These are phyloP conservation scores for Eutrema salsugineum DNA, from an alignment of 441 rosid genomes.

Conservation along the genomic window DNA sequence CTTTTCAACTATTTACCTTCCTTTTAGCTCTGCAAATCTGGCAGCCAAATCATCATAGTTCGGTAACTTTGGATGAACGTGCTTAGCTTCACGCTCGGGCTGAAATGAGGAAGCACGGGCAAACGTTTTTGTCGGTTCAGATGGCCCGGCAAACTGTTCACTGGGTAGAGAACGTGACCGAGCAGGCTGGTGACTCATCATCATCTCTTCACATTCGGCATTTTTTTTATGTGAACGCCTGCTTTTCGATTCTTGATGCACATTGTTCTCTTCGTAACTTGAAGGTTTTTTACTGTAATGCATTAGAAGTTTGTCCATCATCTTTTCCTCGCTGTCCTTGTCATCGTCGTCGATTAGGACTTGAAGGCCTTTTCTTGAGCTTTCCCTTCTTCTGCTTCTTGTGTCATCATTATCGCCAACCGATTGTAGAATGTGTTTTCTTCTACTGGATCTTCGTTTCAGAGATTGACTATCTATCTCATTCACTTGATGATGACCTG, in stretches of 20 bases:
- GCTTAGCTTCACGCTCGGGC: slow-evolving; percentile 61
- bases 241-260: slow-evolving; percentile 52
- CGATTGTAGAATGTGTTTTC: slow-evolving; percentile 47
- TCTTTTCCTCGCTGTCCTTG: slow-evolving; percentile 70
- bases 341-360: slow-evolving; percentile 53
- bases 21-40: slow-evolving; percentile 75
- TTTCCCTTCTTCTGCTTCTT: slow-evolving; percentile 68
- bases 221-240: slow-evolving; percentile 35
- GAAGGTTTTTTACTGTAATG: slow-evolving; percentile 83
- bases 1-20: slow-evolving; percentile 39
- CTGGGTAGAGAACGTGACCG: slow-evolving; percentile 76
- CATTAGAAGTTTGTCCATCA: slow-evolving; percentile 77
- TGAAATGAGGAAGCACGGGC: slow-evolving; percentile 75
- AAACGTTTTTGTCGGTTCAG: slow-evolving; percentile 43
- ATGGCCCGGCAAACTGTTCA: slow-evolving; percentile 40
- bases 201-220: slow-evolving; percentile 26
- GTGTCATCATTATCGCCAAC: slow-evolving; percentile 40
- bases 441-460: slow-evolving; percentile 56
- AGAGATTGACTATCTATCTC: slow-evolving; percentile 38
- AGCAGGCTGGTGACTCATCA: slow-evolving; percentile 37
- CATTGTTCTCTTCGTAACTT: slow-evolving; percentile 40
- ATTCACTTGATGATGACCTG: slow-evolving; percentile 28
- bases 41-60: slow-evolving; percentile 92
- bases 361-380: slow-evolving; percentile 59
- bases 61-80: slow-evolving; percentile 95